These are phyloP conservation scores for Ophiostoma quercus DNA, from an alignment of 2,329 filamentous ascomycete genomes.

Conservation along the genomic window DNA sequence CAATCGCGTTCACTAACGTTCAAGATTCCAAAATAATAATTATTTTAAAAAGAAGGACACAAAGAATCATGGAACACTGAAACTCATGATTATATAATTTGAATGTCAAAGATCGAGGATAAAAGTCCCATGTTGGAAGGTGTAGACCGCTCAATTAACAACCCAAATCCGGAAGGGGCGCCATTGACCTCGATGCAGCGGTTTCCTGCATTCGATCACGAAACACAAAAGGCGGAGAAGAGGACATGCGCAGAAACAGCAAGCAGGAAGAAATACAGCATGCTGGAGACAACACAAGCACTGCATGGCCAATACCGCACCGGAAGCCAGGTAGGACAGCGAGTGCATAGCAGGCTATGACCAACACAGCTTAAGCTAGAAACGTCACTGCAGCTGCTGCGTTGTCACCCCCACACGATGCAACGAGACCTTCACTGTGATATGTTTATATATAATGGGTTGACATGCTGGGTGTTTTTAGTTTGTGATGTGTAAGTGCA, in stretches of 20 bases:
- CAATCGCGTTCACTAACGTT: not conserved
- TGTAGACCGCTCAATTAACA: not conserved
- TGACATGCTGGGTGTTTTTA: not conserved
- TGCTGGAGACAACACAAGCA: not conserved
- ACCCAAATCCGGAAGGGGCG: not conserved
- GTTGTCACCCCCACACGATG: slow-evolving; percentile 10
- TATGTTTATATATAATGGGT: not conserved
- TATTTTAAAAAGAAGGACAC: no score
- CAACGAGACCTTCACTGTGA: not conserved
- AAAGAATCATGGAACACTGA: no score
- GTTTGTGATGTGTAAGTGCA: not conserved
- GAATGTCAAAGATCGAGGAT: not conserved
- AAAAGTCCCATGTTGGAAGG: not conserved
- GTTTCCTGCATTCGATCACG: not conserved
- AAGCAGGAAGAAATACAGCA: not conserved
- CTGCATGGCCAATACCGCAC: not conserved
- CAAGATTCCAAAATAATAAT: no score
- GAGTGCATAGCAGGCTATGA: slow-evolving; percentile 6
- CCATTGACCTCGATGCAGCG: not conserved
- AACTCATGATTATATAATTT: not conserved
- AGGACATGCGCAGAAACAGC: not conserved
- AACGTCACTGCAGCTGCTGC: slow-evolving; percentile 16
- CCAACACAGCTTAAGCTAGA: slow-evolving; percentile 12
- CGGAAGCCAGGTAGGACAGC: not conserved
- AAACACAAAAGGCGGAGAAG: not conserved